Evolutionary conservation across 495 filamentous ascomycete genomes (phyloP).

Genomic region (Amniculicola lignicola): DNA sequence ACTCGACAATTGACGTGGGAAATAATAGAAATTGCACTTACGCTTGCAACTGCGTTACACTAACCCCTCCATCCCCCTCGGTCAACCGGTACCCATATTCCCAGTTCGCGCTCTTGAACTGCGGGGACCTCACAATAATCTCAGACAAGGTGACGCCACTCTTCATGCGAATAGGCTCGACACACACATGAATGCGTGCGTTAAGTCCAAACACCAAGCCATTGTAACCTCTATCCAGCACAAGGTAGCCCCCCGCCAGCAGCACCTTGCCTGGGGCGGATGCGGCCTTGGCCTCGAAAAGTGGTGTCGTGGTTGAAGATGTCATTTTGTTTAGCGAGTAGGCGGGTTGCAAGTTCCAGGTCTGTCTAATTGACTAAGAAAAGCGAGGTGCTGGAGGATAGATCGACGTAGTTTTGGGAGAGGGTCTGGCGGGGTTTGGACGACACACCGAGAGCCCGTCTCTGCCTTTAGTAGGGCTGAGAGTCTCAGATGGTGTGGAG

Average conservation of each 20-base stretch:
- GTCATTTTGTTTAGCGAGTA: no score
- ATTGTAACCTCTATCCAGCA: conserved; percentile 83
- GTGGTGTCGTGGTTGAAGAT: not conserved
- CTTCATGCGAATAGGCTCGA: conserved; percentile 57
- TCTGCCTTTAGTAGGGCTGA: no score
- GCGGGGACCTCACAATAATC: conserved; percentile 83
- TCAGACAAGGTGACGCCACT: conserved; percentile 58
- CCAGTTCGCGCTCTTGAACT: conserved; percentile 85
- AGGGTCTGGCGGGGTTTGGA: no score
- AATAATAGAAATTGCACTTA: conserved; percentile 49
- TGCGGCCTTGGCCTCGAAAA: conserved; percentile 62
- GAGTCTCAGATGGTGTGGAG: no score
- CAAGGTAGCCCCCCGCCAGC: conserved; percentile 89
- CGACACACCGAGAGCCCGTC: no score
- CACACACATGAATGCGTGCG: conserved; percentile 84
- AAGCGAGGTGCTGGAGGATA: no score
- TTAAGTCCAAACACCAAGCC: conserved; percentile 92
- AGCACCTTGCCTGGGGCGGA: conserved; percentile 96
- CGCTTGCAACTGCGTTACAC: conserved; percentile 73
- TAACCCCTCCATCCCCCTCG: conserved; percentile 68
- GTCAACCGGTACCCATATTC: conserved; percentile 70
- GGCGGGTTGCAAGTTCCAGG: no score
- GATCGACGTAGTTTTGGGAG: no score
- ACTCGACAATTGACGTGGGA: not conserved
- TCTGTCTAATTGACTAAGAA: no score